These are phyloP conservation scores for Fusarium sp. DNA, from an alignment of 2,329 filamentous ascomycete species.

Conservation along the genomic window DNA sequence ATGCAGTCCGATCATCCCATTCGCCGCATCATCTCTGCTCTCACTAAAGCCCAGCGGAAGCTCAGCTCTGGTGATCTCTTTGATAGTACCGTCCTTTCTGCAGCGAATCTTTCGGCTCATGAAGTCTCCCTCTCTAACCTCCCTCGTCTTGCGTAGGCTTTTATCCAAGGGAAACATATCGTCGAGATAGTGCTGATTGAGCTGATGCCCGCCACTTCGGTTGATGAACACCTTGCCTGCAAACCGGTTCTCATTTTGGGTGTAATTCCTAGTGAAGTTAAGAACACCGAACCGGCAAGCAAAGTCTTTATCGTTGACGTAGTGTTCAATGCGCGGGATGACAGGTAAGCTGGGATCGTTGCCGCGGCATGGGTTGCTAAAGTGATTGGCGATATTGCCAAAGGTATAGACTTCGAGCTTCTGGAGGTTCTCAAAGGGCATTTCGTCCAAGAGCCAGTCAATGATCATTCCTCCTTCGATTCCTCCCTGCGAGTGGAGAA, in stretches of 20 bases:
- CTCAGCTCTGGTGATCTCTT: slow-evolving; percentile 8
- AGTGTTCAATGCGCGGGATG: slow-evolving; percentile 31
- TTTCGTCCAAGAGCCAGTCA: slow-evolving; percentile 37
- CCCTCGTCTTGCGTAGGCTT: not conserved
- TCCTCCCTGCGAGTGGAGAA: slow-evolving; percentile 28
- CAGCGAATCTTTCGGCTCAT: slow-evolving; percentile 17
- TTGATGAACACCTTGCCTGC: slow-evolving; percentile 34
- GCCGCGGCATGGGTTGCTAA: slow-evolving; percentile 30
- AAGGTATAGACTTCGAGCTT: slow-evolving; percentile 40
- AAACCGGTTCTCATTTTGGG: slow-evolving; percentile 33
- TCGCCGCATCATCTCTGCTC: not conserved
- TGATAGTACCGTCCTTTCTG: slow-evolving; percentile 13
- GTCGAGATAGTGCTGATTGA: slow-evolving; percentile 40
- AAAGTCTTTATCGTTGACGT: slow-evolving; percentile 31
- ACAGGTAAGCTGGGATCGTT: not conserved
- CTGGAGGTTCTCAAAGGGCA: slow-evolving; percentile 22
- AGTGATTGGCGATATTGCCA: slow-evolving; percentile 35
- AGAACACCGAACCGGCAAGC: slow-evolving; percentile 27
- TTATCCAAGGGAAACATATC: slow-evolving; percentile 25
- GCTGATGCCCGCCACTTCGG: slow-evolving; percentile 25
- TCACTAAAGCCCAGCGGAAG: not conserved
- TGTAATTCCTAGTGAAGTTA: slow-evolving; percentile 9
- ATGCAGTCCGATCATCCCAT: not conserved
- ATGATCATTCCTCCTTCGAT: slow-evolving; percentile 38
- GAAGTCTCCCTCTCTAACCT: slow-evolving; percentile 7